phyloP scores from a whole-genome alignment of 2,329 filamentous ascomycete genomes.

The Tolypocladium cylindrosporum region DNA sequence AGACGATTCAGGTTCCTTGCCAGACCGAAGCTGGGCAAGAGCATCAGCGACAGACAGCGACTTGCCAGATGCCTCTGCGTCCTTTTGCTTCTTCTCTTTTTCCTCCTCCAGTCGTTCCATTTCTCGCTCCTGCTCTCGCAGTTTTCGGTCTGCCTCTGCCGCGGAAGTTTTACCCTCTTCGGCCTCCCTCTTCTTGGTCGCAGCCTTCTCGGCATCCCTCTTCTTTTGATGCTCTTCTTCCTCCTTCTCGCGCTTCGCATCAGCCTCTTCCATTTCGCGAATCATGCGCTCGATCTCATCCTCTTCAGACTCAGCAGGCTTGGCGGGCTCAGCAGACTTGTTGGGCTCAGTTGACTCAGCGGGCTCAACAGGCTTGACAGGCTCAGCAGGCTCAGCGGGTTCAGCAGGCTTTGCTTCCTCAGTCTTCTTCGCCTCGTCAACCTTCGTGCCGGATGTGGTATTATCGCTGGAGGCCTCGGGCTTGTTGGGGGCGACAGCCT shows the following conservation, averaged over 20 bases:
- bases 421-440: conserved; percentile 14
- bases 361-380: conserved; percentile 15
- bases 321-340: conserved; percentile 22
- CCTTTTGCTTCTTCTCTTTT: conserved; percentile 46
- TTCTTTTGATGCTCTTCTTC: conserved; percentile 38
- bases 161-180: conserved; percentile 31
- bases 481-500: background rate
- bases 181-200: conserved; percentile 40
- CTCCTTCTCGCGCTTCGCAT: conserved; percentile 37
- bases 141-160: conserved; percentile 52
- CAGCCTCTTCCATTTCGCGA: conserved; percentile 50
- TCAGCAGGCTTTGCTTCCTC: conserved; percentile 18
- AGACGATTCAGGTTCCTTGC: conserved; percentile 27
- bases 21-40: conserved; percentile 28
- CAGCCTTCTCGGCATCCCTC: conserved; percentile 31
- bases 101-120: conserved; percentile 66
- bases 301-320: conserved; percentile 32
- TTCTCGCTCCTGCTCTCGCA: conserved; percentile 63
- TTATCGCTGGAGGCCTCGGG: background rate
- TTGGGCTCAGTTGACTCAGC: conserved; percentile 15
- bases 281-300: conserved; percentile 52
- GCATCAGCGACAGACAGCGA: conserved; percentile 40
- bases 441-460: background rate
- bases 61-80: conserved; percentile 39
- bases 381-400: conserved; percentile 10